Evolutionary conservation across 495 filamentous ascomycete species (phyloP), one percentile per base, ranked within the genome.

Genomic region (Daldinia grandis): DNA sequence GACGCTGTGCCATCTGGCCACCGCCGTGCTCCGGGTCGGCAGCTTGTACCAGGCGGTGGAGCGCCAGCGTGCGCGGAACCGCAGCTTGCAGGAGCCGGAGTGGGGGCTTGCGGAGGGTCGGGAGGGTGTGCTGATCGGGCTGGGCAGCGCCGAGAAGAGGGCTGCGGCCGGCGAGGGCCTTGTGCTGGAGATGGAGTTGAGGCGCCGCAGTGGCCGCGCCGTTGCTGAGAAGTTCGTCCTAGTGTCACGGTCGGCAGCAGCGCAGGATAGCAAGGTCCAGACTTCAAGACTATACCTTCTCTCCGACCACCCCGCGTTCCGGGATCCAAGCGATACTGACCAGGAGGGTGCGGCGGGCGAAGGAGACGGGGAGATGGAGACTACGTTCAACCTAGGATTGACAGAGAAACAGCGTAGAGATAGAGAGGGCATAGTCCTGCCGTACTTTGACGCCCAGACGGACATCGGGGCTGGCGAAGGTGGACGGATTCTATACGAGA

Each of bases 381-480:
- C 88, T 6, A 96, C 95, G 14, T 99, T 99, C 74, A 90, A 92
- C 66, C 79, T 98, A 21, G 89, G 90, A 5, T 79, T 99, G 58
- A 98, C 94, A n/a, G 93, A 94, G 65, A 91, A 92, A 80, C 95
- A 99, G 82, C 86, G 89, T 66, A 82, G 83, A 64, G 94, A 95
- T 40, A 82, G 95, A 62, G 93, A 98, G 74, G 92, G 91, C 3
- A 89, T 99, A 19, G 92, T 97, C 28, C 76, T 99, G 70, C 96
- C 95, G 30, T 98, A 98, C 79, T 95, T 94, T 74, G 95, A 98
- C 84, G 95, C 95, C 15, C 95, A 99, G 86, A 88, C 86, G 49
- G 89, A 89, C 33, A 81, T 90, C 38, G 89, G 89, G 0, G 90
- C 89, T 0, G 92, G 91, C 12, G 93, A 95, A 12, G 92, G 93